Evolutionary conservation across 192 early-diverging fungal species (phyloP), one percentile per base, ranked within the genome.

Genomic region (Backusella australiensis): DNA sequence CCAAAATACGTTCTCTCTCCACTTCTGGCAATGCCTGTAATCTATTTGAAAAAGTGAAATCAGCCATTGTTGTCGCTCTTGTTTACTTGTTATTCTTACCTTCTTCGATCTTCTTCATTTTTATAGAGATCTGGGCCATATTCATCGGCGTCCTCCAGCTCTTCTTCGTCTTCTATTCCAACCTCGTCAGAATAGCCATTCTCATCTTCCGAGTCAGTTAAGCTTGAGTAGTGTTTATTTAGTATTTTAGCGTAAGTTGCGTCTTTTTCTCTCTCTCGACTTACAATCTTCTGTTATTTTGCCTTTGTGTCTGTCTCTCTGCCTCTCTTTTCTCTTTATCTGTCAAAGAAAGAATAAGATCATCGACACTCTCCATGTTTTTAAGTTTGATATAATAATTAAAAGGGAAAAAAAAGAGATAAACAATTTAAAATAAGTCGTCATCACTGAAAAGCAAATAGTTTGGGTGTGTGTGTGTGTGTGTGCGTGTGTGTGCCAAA

Each of bases 61-160:
- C 19, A 49, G 46, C 17, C 6, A 0, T 44, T 44, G 4, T 49
- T 49, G 3, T 17, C 12, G 1, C 14, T 29, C 7, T 26, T 39
- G 36, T 49, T 3, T 34, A 0, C 35, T 12, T 32, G 9, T 1
- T n/a, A 4, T 46, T 34, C n/a, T 74, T 80, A 78, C 81, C 71
- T 83, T 49, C 75, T 77, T 21, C 86, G 67, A 80, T 94, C 93
- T 21, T 89, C 86, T 63, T 91, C 89, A 74, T 92, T 90, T 56
- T 90, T 90, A 88, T 91, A 93, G 67, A 89, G 82, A 44, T 94
- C 93, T 6, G 88, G 86, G n/a, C 89, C 93, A 82, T 92, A 94
- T 72, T 90, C 86, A 71, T 91, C 90, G 19, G 91, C 49, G 12
- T 88, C 87, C 36, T 82, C 89, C n/a, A 87, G 81, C 52, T 90